Evolutionary conservation across 805 yeast genomes (phyloP), one percentile per base, ranked within the genome.

Genomic region (Zygotorulaspora danielsina): DNA sequence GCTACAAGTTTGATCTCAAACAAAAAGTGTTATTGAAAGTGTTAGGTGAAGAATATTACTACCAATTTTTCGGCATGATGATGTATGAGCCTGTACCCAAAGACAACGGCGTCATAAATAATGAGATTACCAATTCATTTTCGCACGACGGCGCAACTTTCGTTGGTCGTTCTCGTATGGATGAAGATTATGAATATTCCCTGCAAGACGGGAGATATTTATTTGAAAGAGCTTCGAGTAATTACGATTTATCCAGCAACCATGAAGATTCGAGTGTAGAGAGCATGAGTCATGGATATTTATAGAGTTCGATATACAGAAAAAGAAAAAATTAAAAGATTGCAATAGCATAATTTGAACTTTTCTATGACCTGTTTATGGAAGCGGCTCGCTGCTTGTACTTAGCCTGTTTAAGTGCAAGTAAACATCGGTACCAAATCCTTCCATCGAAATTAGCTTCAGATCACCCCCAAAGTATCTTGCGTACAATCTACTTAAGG

Each of bases 391-490:
- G 41, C 78, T 73, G 3, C 81, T 75, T 36, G 83, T 75, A 51
- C 83, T 78, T 51, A 87, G 73, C 39, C 94, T 70, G 62, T 87
- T 87, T 58, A 87, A 70, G 64, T 88, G 96, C 55, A 88, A 63
- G 54, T 87, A 88, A 2, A 85, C 96, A 58, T 87, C 96, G 1
- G 96, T 87, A 11, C 96, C 96, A 55, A 87, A 85, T 6, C 95
- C 95, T 63, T 87, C 96, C 95, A 88, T 85, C 22, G 87, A 78
- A 40, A 86, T 87, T 54, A 88, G 71, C 56, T 82, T 83, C 61
- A 87, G 72, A 54, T 88, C 96, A 3, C 95, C 95, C 5, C 95
- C 95, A 57, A 88, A 87, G 59, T 87, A 87, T 47, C 89, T 79
- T 2, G 96, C 89, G 51, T 88, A 88, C 26, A 87, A 70, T 42